Percentiles rank a stretch among this genome's conserved stretches.
Evolutionary conservation across 768 basidiomycete genomes (phyloP).

Genomic region (Phaffia tasmanica): DNA sequence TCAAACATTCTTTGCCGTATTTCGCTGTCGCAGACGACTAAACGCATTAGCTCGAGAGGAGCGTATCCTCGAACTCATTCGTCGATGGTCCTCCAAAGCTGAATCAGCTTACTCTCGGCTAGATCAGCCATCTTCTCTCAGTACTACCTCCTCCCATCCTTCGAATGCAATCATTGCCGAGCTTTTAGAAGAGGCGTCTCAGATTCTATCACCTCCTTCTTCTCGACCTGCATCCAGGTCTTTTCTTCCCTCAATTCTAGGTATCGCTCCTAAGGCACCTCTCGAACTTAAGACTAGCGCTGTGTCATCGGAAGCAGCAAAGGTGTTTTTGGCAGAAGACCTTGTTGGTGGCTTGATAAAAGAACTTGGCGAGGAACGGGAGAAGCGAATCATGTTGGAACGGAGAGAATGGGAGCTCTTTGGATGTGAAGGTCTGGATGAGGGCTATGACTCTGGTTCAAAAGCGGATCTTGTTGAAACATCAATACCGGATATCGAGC

Average conservation of each 20-base stretch:
- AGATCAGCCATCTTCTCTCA: neutral
- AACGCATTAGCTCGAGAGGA: slow-evolving; percentile 21
- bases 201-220: slow-evolving; percentile 28
- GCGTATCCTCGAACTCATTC: slow-evolving; percentile 18
- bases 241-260: neutral
- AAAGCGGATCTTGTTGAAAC: no score
- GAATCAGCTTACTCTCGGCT: slow-evolving; percentile 9
- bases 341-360: slow-evolving; percentile 33
- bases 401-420: slow-evolving; percentile 29
- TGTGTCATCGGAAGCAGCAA: slow-evolving; percentile 29
- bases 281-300: slow-evolving; percentile 20
- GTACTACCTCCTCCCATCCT: neutral
- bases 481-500: no score
- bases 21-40: slow-evolving; percentile 13
- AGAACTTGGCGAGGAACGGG: slow-evolving; percentile 35
- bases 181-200: slow-evolving; percentile 17
- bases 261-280: neutral
- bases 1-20: neutral
- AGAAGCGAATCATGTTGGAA: slow-evolving; percentile 34
- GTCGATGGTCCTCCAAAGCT: slow-evolving; percentile 15
- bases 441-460: no score
- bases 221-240: neutral
- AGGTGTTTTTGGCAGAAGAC: slow-evolving; percentile 36
- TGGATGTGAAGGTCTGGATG: slow-evolving; percentile 26
- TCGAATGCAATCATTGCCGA: neutral